These are phyloP conservation scores for Coniferiporia sulphurascens DNA, from an alignment of 1,284 basidiomycete genomes.

Conservation along the genomic window DNA sequence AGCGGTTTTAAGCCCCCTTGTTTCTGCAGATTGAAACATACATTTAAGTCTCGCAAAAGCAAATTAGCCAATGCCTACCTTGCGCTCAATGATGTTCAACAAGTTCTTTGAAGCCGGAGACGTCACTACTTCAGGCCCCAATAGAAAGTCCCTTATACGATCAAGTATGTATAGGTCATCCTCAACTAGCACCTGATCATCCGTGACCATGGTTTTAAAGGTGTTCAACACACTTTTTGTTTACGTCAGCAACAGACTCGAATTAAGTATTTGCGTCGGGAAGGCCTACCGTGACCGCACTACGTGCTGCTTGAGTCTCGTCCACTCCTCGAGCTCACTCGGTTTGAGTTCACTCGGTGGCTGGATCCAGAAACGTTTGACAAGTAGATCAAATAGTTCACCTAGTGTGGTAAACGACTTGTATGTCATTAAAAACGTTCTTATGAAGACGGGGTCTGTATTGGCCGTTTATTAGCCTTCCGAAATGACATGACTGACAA, in stretches of 20 bases:
- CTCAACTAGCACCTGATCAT: conserved; percentile 77
- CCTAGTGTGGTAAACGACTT: conserved; percentile 90
- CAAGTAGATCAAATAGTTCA: conserved; percentile 83
- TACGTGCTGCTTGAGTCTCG: conserved; percentile 82
- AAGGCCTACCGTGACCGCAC: conserved; percentile 75
- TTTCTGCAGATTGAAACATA: conserved; percentile 3
- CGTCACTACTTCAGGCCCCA: conserved; percentile 57
- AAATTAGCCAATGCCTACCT: conserved; percentile 45
- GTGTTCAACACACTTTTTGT: conserved; percentile 71
- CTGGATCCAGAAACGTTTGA: conserved; percentile 77
- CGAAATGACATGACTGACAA: background rate
- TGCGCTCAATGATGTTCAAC: conserved; percentile 66
- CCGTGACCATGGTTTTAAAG: conserved; percentile 75
- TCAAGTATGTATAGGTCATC: conserved; percentile 76
- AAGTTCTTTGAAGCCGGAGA: conserved; percentile 72
- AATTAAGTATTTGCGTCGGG: background rate
- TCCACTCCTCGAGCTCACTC: conserved; percentile 78
- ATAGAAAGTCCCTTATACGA: conserved; percentile 73
- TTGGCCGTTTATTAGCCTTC: conserved; percentile 6
- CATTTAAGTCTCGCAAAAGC: background rate
- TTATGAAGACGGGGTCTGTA: conserved; percentile 77
- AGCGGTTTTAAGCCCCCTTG: conserved; percentile 16
- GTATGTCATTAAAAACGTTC: conserved; percentile 96
- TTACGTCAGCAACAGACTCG: background rate
- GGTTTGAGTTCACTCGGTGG: conserved; percentile 67